Conservation (phyloP, 2,329 filamentous ascomycete genomes). For the Albophoma yamanashiensis region DNA sequence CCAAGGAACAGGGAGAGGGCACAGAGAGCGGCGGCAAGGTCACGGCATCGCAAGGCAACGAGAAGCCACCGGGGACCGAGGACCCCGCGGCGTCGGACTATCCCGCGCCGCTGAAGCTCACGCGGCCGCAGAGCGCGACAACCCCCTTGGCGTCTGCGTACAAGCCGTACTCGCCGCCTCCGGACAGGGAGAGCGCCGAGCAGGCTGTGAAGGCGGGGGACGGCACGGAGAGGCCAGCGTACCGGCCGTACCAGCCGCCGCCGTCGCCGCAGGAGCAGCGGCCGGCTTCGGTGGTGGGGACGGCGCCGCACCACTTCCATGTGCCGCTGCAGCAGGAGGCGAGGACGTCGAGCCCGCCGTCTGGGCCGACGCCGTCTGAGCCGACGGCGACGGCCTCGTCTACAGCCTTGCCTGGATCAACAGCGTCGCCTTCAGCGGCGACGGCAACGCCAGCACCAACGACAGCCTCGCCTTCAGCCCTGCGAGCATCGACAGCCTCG, state of each 20-base stretch:
- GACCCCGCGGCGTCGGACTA: conserved; percentile 5
- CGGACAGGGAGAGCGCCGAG: not conserved
- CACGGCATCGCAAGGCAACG: not conserved
- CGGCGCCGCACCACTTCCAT: conserved; percentile 13
- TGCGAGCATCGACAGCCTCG: not conserved
- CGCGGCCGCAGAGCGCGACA: conserved; percentile 8
- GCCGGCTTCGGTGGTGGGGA: not conserved
- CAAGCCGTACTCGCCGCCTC: conserved; percentile 17
- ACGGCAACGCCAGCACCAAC: not conserved
- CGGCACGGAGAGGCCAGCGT: conserved; percentile 11
- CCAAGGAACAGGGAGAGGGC: not conserved
- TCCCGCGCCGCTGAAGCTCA: conserved; percentile 16
- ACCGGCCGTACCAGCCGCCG: conserved; percentile 18
- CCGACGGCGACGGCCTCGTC: too few species aligned
- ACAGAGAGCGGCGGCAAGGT: not conserved
- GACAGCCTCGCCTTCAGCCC: not conserved
- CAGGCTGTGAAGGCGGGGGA: not conserved
- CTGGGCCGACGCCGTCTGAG: too few species aligned
- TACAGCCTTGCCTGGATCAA: not conserved
- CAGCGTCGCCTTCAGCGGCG: not conserved
- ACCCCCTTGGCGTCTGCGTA: conserved; percentile 11
- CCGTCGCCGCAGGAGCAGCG: conserved; percentile 7
- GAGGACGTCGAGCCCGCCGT: not conserved
- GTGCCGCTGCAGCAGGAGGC: not conserved
- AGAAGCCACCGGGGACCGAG: not conserved